Evolutionary conservation across 768 basidiomycete genomes (phyloP), one percentile per base, ranked within the genome.

Genomic region (Boletus vermiculosoides): DNA sequence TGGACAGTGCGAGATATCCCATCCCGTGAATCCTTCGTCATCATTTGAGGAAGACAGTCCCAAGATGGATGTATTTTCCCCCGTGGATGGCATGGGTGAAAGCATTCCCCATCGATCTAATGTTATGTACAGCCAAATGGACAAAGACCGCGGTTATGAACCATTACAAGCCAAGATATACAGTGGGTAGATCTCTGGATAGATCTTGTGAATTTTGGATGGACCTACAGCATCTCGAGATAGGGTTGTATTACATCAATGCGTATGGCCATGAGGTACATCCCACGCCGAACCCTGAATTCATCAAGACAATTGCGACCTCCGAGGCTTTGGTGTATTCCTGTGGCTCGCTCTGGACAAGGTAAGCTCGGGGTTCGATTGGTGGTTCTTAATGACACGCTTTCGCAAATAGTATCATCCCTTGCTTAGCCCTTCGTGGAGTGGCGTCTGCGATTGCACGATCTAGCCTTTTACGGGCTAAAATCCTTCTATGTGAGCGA

Each of bases 331-430:
- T 98, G 30, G 85, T 98, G 3, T 97, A 96, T 69, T 94, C 92
- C 4, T 94, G 94, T 67, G 94, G 94, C 6, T 96, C 94, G 2
- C 76, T 98, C 9, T 98, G 92, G 92, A 98, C 94, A 15, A 93
- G 90, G 92, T 87, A 52, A 49, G 78, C 42, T 47, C 45, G 9
- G 30, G 30, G 42, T 63, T 56, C 34, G 28, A 30, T 58, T 31
- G 39, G 30, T 45, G 16, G 22, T 51, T 49, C 59, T 52, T 30
- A 52, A 52, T 51, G 34, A 56, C 51, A 56, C 36, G 37, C 6
- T 20, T 23, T 52, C 33, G 12, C 50, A 47, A 55, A 44, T 61
- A 92, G 90, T 63, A 90, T 97, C 57, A 86, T 94, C n/a, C 94
- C 94, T 0, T 96, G 94, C 71, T 78, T 98, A 25, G 90, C 93